A percentile compares a stretch with the other conserved stretches of the same genome.
Conservation (phyloP, 2,329 filamentous ascomycete genomes). For the Botrytis squamosa region DNA sequence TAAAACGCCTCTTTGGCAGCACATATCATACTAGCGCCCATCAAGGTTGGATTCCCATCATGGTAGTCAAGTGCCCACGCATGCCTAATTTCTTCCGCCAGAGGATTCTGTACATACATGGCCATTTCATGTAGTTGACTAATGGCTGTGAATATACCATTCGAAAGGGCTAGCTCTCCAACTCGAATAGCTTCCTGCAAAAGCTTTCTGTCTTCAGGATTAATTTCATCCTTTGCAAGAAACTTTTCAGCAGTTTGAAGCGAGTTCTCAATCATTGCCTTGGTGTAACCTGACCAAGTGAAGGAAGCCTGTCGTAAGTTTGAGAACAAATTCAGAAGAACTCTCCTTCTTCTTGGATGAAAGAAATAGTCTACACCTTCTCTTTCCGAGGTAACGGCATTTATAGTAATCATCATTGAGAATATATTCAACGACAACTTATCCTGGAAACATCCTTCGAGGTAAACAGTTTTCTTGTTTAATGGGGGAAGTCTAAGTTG, state of each 20-base stretch:
- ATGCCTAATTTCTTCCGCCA: constrained; percentile 59
- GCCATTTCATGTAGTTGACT: constrained; percentile 76
- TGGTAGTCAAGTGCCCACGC: constrained; percentile 66
- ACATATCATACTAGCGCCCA: constrained; percentile 46
- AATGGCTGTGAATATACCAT: constrained; percentile 63
- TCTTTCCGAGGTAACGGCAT: constrained; percentile 84
- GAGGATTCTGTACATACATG: constrained; percentile 61
- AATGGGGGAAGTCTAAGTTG: constrained; percentile 68
- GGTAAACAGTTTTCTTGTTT: constrained; percentile 66
- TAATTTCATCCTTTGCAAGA: constrained; percentile 58
- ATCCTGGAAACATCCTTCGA: constrained; percentile 83
- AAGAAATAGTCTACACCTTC: constrained; percentile 87
- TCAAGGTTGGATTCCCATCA: constrained; percentile 47
- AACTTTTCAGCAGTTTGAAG: constrained; percentile 68
- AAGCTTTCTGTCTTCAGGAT: constrained; percentile 56
- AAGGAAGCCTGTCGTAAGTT: constrained; percentile 85
- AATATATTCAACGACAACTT: constrained; percentile 82
- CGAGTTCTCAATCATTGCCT: constrained; percentile 60
- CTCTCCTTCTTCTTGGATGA: constrained; percentile 68
- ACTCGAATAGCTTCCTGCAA: constrained; percentile 65
- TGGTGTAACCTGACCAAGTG: constrained; percentile 73
- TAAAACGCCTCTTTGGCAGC: neutral
- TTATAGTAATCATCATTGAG: constrained; percentile 78
- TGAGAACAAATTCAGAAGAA: constrained; percentile 65
- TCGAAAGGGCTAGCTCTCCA: constrained; percentile 59